These are phyloP conservation scores for Trichosporon asahii DNA, from an alignment of 1,284 basidiomycete species.

Conservation along the genomic window DNA sequence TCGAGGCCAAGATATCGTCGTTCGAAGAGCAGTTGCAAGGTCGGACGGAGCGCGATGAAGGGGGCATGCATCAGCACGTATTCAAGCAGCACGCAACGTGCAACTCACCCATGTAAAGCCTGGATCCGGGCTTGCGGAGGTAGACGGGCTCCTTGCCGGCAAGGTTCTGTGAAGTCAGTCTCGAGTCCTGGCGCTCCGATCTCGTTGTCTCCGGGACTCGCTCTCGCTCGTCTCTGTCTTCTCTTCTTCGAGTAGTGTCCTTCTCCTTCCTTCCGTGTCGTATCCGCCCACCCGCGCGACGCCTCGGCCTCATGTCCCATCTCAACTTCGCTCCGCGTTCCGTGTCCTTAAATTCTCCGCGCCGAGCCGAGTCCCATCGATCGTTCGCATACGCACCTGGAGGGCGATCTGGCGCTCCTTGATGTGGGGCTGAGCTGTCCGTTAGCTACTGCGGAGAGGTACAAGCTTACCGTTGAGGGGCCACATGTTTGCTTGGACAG, in stretches of 20 bases:
- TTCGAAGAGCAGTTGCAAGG: not conserved
- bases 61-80: conserved; percentile 14
- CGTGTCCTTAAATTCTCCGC: not conserved
- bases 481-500: conserved; percentile 30
- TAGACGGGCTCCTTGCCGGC: conserved; percentile 44
- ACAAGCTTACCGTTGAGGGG: conserved; percentile 41
- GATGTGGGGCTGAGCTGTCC: conserved; percentile 39
- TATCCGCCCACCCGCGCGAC: not conserved
- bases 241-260: not conserved
- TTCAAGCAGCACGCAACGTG: not conserved
- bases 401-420: conserved; percentile 45
- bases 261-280: not conserved
- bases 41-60: not conserved
- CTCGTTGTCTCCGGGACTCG: not conserved
- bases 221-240: not conserved
- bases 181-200: not conserved
- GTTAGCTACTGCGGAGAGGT: conserved; percentile 16
- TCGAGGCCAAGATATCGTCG: not conserved
- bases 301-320: not conserved
- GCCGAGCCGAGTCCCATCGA: not conserved
- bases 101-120: conserved; percentile 48
- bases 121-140: conserved; percentile 43
- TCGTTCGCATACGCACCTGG: conserved; percentile 38
- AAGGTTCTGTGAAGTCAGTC: conserved; percentile 26
- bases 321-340: conserved; percentile 3